These are phyloP conservation scores for Marasmius tenuissimus DNA, from an alignment of 1,284 basidiomycete genomes.

Conservation along the genomic window DNA sequence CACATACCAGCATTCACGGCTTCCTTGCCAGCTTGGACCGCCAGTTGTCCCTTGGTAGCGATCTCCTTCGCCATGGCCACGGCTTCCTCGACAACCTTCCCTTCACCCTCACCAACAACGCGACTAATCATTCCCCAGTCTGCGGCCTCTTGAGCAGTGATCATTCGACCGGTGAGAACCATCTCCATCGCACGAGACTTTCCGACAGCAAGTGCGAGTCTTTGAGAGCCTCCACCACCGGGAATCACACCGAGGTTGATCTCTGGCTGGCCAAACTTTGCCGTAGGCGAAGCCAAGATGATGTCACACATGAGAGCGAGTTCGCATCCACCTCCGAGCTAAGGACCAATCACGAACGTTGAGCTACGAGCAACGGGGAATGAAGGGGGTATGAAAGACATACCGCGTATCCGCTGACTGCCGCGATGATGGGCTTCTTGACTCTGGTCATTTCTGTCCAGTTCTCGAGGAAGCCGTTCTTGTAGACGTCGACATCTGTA, in stretches of 20 bases:
- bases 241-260: conserved; percentile 98
- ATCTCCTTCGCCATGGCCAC: conserved; percentile 82
- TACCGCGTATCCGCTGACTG: conserved; percentile 94
- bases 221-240: conserved; percentile 83
- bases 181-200: conserved; percentile 97
- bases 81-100: conserved; percentile 86
- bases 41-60: conserved; percentile 82
- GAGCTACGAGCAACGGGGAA: conserved; percentile 3
- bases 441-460: conserved; percentile 82
- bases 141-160: conserved; percentile 84
- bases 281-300: conserved; percentile 91
- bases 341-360: conserved; percentile 1
- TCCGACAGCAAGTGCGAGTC: conserved; percentile 85
- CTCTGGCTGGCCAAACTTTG: conserved; percentile 96
- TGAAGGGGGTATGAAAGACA: conserved; percentile 26
- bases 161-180: conserved; percentile 83
- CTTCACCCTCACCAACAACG: conserved; percentile 77
- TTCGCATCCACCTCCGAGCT: conserved; percentile 97
- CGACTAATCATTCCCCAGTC: conserved; percentile 84
- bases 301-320: conserved; percentile 98
- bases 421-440: conserved; percentile 93
- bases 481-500: conserved; percentile 84
- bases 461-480: conserved; percentile 84
- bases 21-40: conserved; percentile 93
- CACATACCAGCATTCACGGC: conserved; percentile 86